Evolutionary conservation across 2,329 filamentous ascomycete species (phyloP).

Genomic region (Botrytis fabae): DNA sequence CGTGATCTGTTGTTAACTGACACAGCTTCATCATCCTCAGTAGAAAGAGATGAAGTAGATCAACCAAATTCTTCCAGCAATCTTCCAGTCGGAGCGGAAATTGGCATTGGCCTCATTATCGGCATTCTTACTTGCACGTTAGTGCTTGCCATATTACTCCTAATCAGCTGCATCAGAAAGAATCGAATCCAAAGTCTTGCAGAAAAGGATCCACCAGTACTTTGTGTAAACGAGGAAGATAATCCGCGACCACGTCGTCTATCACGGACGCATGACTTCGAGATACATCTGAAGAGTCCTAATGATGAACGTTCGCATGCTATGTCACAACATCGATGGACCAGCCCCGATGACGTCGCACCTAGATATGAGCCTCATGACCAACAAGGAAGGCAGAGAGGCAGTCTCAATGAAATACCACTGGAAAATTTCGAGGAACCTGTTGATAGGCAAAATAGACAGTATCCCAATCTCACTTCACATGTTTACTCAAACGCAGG

Average conservation of each 20-base stretch:
- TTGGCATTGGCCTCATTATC: constrained; percentile 9
- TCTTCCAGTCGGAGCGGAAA: not conserved
- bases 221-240: not conserved
- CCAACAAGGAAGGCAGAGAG: too few relatives aligned
- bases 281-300: not conserved
- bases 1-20: not conserved
- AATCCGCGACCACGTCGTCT: not conserved
- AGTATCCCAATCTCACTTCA: not conserved
- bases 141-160: not conserved
- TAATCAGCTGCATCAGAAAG: not conserved
- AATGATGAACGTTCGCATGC: not conserved
- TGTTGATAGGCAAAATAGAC: not conserved
- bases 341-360: not conserved
- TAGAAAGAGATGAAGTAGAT: not conserved
- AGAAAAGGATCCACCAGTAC: not conserved
- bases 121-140: not conserved
- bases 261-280: not conserved
- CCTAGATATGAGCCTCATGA: not conserved
- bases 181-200: too few relatives aligned
- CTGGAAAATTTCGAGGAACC: not conserved
- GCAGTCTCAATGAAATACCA: not conserved
- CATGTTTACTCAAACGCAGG: not conserved
- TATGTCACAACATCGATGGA: not conserved
- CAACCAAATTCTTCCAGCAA: not conserved
- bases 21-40: not conserved